Evolutionary conservation across 768 basidiomycete species (phyloP).

Genomic region (Tricholoma flavovirens): DNA sequence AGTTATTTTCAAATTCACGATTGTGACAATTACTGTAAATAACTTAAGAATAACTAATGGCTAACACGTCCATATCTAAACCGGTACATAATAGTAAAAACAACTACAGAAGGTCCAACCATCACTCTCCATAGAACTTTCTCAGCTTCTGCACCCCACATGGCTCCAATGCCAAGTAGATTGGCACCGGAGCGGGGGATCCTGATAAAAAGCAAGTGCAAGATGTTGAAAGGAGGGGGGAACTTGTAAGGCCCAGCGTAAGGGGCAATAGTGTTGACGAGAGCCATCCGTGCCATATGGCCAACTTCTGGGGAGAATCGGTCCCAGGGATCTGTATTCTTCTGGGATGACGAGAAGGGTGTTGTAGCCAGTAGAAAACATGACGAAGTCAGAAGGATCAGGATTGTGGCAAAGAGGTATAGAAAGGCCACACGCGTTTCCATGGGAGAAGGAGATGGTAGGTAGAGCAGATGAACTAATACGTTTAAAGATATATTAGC

Average conservation of each 20-base stretch:
- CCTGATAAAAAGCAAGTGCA: conserved; percentile 23
- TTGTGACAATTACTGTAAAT: not conserved
- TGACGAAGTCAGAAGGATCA: conserved; percentile 30
- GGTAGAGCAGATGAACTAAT: not conserved
- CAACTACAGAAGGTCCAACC: conserved; percentile 34
- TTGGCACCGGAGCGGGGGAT: conserved; percentile 14
- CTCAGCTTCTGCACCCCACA: conserved; percentile 18
- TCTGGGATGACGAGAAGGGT: conserved; percentile 3
- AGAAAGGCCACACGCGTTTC: conserved; percentile 42
- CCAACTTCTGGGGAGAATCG: conserved; percentile 40
- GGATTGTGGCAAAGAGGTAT: conserved; percentile 25
- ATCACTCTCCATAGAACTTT: conserved; percentile 35
- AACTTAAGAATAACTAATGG: not conserved
- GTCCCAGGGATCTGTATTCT: conserved; percentile 36
- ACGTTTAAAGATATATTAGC: conserved; percentile 27
- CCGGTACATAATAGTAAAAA: conserved; percentile 11
- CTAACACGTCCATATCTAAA: not conserved
- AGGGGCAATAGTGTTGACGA: conserved; percentile 28
- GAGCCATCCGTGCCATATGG: conserved; percentile 35
- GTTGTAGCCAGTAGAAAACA: conserved; percentile 27
- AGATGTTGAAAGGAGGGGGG: conserved; percentile 48
- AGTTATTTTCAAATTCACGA: no score
- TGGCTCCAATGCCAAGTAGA: conserved; percentile 15
- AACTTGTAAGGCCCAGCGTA: conserved; percentile 37
- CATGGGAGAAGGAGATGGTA: conserved; percentile 34